Percentiles rank a stretch among this genome's conserved stretches.
These are phyloP conservation scores for Heliamphora pulchella DNA, from an alignment of 179 eudicot species.

Conservation along the genomic window DNA sequence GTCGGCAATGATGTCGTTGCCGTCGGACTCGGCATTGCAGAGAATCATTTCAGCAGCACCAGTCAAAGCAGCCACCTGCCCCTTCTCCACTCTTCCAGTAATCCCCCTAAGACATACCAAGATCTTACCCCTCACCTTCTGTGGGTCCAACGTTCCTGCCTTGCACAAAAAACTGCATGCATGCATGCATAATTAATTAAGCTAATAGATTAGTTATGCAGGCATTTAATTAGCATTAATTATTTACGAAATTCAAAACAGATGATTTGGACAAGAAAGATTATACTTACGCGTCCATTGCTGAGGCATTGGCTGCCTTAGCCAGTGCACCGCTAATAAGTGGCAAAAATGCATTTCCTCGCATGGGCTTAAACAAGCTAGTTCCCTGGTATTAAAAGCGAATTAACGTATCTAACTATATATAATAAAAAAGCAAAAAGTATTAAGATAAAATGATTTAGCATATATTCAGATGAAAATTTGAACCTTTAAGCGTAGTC, in stretches of 20 bases:
- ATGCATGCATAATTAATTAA: not conserved
- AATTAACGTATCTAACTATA: no score
- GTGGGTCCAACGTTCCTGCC: constrained; percentile 31
- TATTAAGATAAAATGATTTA: no score
- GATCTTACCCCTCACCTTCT: constrained; percentile 41
- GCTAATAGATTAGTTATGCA: no score
- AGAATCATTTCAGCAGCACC: constrained; percentile 37
- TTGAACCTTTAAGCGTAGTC: constrained; percentile 25
- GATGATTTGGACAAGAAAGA: not conserved
- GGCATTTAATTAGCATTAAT: no score
- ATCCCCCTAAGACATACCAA: constrained; percentile 32
- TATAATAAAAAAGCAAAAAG: no score
- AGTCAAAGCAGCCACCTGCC: constrained; percentile 3
- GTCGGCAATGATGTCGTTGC: constrained; percentile 4
- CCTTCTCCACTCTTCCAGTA: constrained; percentile 8
- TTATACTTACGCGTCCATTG: constrained; percentile 24
- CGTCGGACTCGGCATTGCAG: constrained; percentile 14
- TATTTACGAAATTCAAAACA: not conserved
- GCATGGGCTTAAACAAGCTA: constrained; percentile 23
- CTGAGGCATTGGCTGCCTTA: constrained; percentile 20
- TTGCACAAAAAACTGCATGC: constrained; percentile 24
- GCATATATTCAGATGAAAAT: not conserved
- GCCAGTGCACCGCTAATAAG: constrained; percentile 28
- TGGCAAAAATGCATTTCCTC: constrained; percentile 18
- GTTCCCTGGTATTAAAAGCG: constrained; percentile 24